phyloP scores from a whole-genome alignment of 2,329 filamentous ascomycete species.

The Aspergillus unguis region DNA sequence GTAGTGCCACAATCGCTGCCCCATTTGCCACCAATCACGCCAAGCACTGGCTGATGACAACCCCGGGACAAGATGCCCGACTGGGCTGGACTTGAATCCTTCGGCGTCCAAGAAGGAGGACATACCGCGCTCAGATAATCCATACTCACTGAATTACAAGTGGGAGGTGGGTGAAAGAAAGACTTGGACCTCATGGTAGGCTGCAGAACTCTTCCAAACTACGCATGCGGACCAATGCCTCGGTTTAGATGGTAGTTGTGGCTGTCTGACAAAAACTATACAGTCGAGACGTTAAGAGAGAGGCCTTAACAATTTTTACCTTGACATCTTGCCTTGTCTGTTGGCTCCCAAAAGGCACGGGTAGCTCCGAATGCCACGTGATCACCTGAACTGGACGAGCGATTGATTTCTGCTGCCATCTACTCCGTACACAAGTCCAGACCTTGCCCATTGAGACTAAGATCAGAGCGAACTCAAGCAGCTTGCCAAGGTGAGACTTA shows the following conservation, averaged over 20 bases:
- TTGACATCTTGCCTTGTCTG: too few species aligned
- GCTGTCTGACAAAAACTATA: too few species aligned
- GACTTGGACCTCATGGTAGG: neutral
- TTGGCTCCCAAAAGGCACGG: too few species aligned
- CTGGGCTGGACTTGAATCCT: neutral
- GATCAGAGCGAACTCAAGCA: too few species aligned
- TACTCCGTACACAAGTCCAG: too few species aligned
- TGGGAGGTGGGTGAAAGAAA: neutral
- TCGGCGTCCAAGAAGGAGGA: neutral
- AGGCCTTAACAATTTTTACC: too few species aligned
- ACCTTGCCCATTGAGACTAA: too few species aligned
- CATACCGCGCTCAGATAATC: neutral
- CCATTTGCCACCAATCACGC: neutral
- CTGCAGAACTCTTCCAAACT: neutral
- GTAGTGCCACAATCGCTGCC: neutral
- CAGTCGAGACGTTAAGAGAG: too few species aligned
- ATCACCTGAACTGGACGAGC: too few species aligned
- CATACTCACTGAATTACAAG: neutral
- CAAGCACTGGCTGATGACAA: constrained; percentile 1
- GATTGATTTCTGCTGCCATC: too few species aligned
- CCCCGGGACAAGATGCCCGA: neutral
- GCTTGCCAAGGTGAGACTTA: too few species aligned
- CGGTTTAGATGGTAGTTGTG: neutral
- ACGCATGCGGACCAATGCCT: neutral
- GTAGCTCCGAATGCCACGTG: too few species aligned